Evolutionary conservation across 2,329 filamentous ascomycete species (phyloP), one percentile per base, ranked within the genome.

Genomic region (Emmonsiellopsis sp.): DNA sequence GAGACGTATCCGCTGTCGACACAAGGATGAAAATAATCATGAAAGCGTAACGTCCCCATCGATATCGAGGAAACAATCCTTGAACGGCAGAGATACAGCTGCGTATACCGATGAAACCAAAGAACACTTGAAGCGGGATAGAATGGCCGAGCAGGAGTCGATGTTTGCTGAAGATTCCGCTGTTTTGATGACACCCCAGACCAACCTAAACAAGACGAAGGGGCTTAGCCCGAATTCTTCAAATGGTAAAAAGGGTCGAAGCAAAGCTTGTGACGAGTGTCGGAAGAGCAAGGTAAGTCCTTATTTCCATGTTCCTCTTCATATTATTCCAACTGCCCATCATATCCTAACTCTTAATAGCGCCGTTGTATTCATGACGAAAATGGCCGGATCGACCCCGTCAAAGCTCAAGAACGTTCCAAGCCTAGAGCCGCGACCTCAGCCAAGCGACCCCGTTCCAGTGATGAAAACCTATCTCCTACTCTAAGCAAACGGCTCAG

Each of bases 361-460:
- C 80, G 82, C 55, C 80, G 82, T 61, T 85, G 82, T 62, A 82
- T 85, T 48, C 82, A 85, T 61, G 82, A 85, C 60, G 81, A 84
- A 58, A 77, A 79, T 58, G 82, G 82, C 49, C 77, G 81, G 53
- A 76, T 85, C 31, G 82, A 85, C 64, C 82, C 81, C 2, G 67
- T 82, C 60, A 85, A 85, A 62, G 79, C 80, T 2, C 78, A 79
- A 49, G 81, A 85, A 62, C 73, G 77, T 27, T 79, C 81, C 2
- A 77, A 83, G 42, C 80, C 81, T 42, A 75, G 81, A 56, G 80
- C 78, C 11, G 77, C 77, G 34, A 71, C 70, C n/a, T 74, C 74
- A n/a, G 69, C 74, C 40, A 83, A 82, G 64, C 77, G 79, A 55
- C 74, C 78, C 37, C 68, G 73, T 42, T 65, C 68, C 5, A 71